Conservation (phyloP, 1,139 yeast genomes). For the Suhomyces wounanorum region DNA sequence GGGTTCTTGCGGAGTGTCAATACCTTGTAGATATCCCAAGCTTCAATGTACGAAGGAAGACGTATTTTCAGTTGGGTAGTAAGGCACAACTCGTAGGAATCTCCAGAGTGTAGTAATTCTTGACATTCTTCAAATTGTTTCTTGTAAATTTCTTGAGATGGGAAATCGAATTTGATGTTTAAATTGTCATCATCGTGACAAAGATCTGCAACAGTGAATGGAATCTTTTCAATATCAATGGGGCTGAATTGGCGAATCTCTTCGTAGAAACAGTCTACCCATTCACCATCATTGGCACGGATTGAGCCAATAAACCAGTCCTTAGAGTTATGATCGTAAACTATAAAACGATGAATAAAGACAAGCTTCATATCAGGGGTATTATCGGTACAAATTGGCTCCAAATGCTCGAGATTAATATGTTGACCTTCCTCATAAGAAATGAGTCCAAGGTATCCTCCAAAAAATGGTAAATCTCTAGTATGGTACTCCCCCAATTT, state of each 20-base stretch:
- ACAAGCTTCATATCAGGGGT: constrained; percentile 77
- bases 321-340: constrained; percentile 51
- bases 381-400: constrained; percentile 28
- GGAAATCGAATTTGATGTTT: constrained; percentile 45
- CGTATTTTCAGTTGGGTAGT: constrained; percentile 74
- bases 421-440: constrained; percentile 83
- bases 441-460: constrained; percentile 84
- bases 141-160: constrained; percentile 56
- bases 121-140: constrained; percentile 66
- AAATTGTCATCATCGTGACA: constrained; percentile 22
- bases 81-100: constrained; percentile 90
- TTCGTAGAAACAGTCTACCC: constrained; percentile 32
- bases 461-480: constrained; percentile 67
- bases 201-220: constrained; percentile 31
- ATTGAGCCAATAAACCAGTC: constrained; percentile 60
- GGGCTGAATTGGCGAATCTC: constrained; percentile 14
- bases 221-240: constrained; percentile 25
- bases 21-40: constrained; percentile 83
- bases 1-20: constrained; percentile 72
- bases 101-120: constrained; percentile 71
- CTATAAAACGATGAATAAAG: constrained; percentile 65
- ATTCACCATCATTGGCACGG: constrained; percentile 29
- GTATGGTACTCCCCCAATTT: constrained; percentile 13
- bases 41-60: constrained; percentile 45
- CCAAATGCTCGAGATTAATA: constrained; percentile 35